A percentile compares a stretch with the other conserved stretches of the same genome.
Evolutionary conservation across 371 early-diverging fungal genomes (phyloP).

Genomic region (Mucor racemosus): DNA sequence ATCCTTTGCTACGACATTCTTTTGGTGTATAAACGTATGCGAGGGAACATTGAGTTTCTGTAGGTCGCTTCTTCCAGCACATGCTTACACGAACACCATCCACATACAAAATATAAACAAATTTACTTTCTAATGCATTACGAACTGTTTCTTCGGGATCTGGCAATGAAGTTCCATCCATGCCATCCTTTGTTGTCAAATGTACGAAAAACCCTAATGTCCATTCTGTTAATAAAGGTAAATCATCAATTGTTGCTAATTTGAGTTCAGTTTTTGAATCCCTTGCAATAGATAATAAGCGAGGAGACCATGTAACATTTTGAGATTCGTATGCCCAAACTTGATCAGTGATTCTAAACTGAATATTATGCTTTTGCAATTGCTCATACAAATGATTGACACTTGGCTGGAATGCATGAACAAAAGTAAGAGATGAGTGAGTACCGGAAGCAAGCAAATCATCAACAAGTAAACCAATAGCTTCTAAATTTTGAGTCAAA

Average conservation of each 20-base stretch:
- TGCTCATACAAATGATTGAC: neutral
- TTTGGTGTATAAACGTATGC: constrained; percentile 21
- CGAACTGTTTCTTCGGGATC: neutral
- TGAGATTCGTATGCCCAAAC: neutral
- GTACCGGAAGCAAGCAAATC: neutral
- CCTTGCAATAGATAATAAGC: neutral
- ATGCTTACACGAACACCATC: constrained; percentile 15
- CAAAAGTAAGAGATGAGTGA: neutral
- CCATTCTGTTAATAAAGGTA: constrained; percentile 1
- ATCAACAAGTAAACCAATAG: neutral
- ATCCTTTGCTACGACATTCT: constrained; percentile 9
- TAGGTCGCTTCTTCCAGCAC: constrained; percentile 20
- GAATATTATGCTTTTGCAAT: neutral
- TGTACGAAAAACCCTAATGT: neutral
- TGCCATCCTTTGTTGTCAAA: neutral
- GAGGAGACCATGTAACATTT: neutral
- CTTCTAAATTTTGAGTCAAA: neutral
- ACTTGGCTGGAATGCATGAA: neutral
- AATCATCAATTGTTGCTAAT: neutral
- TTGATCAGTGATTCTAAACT: neutral
- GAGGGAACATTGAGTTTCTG: constrained; percentile 12
- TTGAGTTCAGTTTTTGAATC: neutral
- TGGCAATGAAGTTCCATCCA: neutral
- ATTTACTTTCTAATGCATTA: neutral
- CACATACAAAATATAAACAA: neutral